Percentiles rank a stretch among this genome's conserved stretches.
phyloP scores from a whole-genome alignment of 768 basidiomycete genomes.

The Amanita rubescens region DNA sequence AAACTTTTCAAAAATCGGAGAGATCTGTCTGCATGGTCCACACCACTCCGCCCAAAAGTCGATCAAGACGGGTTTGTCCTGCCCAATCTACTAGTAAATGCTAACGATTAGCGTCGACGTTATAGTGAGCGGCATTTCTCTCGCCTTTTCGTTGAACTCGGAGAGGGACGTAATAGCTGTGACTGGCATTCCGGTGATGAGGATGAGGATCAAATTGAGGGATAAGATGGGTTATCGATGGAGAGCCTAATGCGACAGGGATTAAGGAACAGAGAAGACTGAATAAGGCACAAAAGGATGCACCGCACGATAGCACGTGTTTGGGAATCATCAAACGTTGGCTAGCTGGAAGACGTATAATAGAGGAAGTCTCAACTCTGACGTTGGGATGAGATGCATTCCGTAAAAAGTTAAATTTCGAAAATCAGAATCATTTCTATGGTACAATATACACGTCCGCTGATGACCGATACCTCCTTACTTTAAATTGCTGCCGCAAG shows the following conservation, averaged over 20 bases:
- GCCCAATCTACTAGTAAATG: slow-evolving; percentile 37
- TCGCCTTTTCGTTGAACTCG: slow-evolving; percentile 38
- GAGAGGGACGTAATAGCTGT: slow-evolving; percentile 25
- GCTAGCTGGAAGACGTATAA: no score
- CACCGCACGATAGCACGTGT: no score
- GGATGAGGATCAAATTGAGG: background rate
- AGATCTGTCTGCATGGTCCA: slow-evolving; percentile 61
- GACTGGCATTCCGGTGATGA: slow-evolving; percentile 28
- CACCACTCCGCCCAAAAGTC: slow-evolving; percentile 81
- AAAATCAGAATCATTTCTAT: no score
- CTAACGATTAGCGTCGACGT: background rate
- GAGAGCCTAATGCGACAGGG: no score
- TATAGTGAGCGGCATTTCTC: slow-evolving; percentile 15
- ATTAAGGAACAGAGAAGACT: no score
- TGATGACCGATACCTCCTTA: no score
- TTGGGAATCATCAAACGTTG: no score
- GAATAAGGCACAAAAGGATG: no score
- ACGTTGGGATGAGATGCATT: no score
- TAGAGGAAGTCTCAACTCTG: no score
- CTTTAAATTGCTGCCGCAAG: slow-evolving; percentile 1
- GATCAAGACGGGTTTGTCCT: slow-evolving; percentile 41
- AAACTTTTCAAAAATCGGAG: slow-evolving; percentile 58
- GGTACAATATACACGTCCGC: no score
- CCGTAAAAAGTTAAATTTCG: no score
- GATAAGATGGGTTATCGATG: slow-evolving; percentile 4